Base-by-base conservation (phyloP, 1,284 basidiomycete species). In the Heterobasidion occidentale region DNA sequence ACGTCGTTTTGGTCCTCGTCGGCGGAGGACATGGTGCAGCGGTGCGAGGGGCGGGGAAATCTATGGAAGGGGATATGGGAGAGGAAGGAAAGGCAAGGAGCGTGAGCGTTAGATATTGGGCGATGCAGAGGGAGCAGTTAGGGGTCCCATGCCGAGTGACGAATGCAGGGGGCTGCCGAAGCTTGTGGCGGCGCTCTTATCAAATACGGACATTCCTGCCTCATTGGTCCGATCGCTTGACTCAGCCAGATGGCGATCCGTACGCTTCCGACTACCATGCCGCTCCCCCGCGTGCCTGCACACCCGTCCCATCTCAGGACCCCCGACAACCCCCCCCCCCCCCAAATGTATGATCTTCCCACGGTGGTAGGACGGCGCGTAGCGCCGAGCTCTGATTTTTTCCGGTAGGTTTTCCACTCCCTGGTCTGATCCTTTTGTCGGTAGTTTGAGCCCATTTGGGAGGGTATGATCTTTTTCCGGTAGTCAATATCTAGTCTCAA, bases 1-100 rank as follows among this genome's bases (percentile, higher is more conserved):
- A 56, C 27, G 46, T 75, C 73, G 58, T 73, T 70, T 61, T 66
- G 67, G 47, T 79, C 77, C 53, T 79, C 74, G 56, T 80, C 77
- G 4, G 68, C 70, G 7, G 77, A 78, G 55, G 77, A 78, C 77
- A 78, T 78, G 19, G 27, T 19, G 11, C 6, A 12, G 4, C 20
- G 7, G 36, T 11, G 19, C 19, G 14, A 34, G 38, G 36, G 57
- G 19, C 51, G n/a, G n/a, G 7, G 11, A 7, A 42, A 9, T 7
- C n/a, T n/a, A 42, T 11, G 11, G n/a, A 42, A 12, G 38, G 38
- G 38, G 38, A 42, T 42, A 42, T n/a, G 38, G n/a, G 38, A 11
- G 38, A 42, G 38, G 12, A 6, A 42, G 38, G 12, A n/a, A n/a
- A 42, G 38, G 11, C 38, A n/a, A 42, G 38, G 38, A 42, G 7